Conservation (phyloP, 2,329 filamentous ascomycete genomes). For the Ophiostoma triangulosporum region DNA sequence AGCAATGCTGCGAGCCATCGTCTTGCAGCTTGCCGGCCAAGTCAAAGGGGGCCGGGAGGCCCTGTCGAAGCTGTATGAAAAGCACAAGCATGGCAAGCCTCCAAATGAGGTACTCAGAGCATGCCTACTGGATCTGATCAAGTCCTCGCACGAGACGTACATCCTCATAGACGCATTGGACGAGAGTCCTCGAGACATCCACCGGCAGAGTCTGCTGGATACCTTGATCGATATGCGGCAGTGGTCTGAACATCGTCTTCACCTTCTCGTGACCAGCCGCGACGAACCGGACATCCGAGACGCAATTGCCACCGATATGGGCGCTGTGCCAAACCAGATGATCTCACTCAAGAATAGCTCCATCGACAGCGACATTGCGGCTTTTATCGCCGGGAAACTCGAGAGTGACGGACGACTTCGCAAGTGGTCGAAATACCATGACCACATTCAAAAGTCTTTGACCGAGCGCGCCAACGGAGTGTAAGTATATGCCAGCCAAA, state of each 20-base stretch:
- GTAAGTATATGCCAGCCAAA: background rate
- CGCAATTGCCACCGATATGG: slow-evolving; percentile 12
- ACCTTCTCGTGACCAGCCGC: slow-evolving; percentile 23
- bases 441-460: background rate
- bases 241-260: slow-evolving; percentile 16
- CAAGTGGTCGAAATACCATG: background rate
- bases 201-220: slow-evolving; percentile 18
- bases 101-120: slow-evolving; percentile 12
- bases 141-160: slow-evolving; percentile 20
- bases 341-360: slow-evolving; percentile 7
- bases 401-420: background rate
- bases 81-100: slow-evolving; percentile 10
- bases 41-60: slow-evolving; percentile 10
- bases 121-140: slow-evolving; percentile 16
- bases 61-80: slow-evolving; percentile 13
- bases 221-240: slow-evolving; percentile 16
- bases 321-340: slow-evolving; percentile 12
- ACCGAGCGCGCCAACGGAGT: background rate
- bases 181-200: slow-evolving; percentile 18
- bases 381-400: background rate
- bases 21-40: slow-evolving; percentile 22
- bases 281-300: slow-evolving; percentile 19
- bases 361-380: background rate
- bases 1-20: slow-evolving; percentile 21
- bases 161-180: slow-evolving; percentile 24